Conservation (phyloP, 352 stramenopile genomes). For the Phytopythium montanum region DNA sequence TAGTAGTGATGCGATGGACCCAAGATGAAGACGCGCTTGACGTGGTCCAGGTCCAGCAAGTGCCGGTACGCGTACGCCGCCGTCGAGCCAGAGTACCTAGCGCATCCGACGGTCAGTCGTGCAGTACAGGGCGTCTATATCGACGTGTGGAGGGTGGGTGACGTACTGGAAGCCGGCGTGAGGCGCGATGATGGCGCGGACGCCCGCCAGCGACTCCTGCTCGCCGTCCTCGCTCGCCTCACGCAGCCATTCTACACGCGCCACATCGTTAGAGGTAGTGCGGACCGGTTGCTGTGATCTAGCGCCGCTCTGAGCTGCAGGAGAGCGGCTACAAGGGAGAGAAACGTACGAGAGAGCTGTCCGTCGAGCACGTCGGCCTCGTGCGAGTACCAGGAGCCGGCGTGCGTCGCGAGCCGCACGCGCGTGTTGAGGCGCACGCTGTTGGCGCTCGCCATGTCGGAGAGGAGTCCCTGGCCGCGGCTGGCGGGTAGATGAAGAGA, state of each 20-base stretch:
- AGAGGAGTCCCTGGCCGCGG: too few species aligned
- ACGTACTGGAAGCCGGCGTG: slow-evolving; percentile 81
- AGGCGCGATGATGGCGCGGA: slow-evolving; percentile 83
- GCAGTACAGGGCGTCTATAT: too few species aligned
- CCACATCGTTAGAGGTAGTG: background rate
- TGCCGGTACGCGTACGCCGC: slow-evolving; percentile 93
- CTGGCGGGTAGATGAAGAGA: too few species aligned
- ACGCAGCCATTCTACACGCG: slow-evolving; percentile 52
- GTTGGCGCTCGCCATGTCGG: background rate
- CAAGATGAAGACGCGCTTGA: slow-evolving; percentile 90
- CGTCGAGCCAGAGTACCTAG: slow-evolving; percentile 92
- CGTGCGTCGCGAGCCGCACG: slow-evolving; percentile 69
- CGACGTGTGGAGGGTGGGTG: background rate
- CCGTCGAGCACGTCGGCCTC: slow-evolving; percentile 52
- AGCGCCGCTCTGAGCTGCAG: too few species aligned
- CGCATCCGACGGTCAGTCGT: background rate
- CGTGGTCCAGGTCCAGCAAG: slow-evolving; percentile 58
- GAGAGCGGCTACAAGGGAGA: background rate
- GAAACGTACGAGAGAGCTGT: slow-evolving; percentile 45
- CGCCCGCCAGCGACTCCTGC: slow-evolving; percentile 29
- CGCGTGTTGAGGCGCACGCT: slow-evolving; percentile 20
- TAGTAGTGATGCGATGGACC: slow-evolving; percentile 97
- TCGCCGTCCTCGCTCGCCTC: slow-evolving; percentile 30
- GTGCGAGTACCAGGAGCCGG: slow-evolving; percentile 82
- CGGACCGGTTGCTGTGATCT: too few species aligned